Evolutionary conservation across 768 basidiomycete species (phyloP), one percentile per base, ranked within the genome.

Genomic region (Mycena alexandri): DNA sequence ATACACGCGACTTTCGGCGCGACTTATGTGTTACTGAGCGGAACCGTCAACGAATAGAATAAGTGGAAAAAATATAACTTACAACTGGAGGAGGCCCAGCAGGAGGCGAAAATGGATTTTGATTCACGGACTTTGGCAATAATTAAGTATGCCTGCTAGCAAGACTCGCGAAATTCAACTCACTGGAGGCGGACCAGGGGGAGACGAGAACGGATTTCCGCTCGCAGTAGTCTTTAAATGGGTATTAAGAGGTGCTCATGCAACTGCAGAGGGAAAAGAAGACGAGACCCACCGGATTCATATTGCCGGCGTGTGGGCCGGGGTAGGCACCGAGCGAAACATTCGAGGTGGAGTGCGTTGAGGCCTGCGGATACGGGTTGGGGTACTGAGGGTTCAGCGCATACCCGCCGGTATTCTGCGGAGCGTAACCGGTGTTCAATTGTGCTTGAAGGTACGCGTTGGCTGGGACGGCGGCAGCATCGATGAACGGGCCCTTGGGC

Each of bases 181-280:
- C 38, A 52, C 34, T 19, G 60, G 57, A 11, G 57, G 59, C 24
- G 59, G 60, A 5, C 50, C 50, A 29, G 60, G 60, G 48, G 60
- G 50, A 11, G 38, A 38, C 25, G 41, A 11, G 7, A 61, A 52
- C 9, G 13, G 16, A 9, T 44, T 52, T 22, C 43, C 38, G 60
- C 16, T 61, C n/a, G 46, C 59, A 24, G 6, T 22, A 33, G 42
- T 14, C 24, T 48, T 48, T 14, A 48, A 9, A 1, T n/a, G n/a
- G n/a, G n/a, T n/a, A n/a, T n/a, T n/a, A n/a, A n/a, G n/a, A n/a
- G n/a, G n/a, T n/a, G 36, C 47, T 36, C 34, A 13, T 29, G 24
- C 36, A 21, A 7, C 22, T 17, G 34, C 29, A 29, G 34, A 22
- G 22, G 16, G 24, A 10, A 41, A 54, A 54, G 33, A n/a, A n/a